These are phyloP conservation scores for Ascodesmis nigricans DNA, from an alignment of 495 filamentous ascomycete genomes.

Conservation along the genomic window DNA sequence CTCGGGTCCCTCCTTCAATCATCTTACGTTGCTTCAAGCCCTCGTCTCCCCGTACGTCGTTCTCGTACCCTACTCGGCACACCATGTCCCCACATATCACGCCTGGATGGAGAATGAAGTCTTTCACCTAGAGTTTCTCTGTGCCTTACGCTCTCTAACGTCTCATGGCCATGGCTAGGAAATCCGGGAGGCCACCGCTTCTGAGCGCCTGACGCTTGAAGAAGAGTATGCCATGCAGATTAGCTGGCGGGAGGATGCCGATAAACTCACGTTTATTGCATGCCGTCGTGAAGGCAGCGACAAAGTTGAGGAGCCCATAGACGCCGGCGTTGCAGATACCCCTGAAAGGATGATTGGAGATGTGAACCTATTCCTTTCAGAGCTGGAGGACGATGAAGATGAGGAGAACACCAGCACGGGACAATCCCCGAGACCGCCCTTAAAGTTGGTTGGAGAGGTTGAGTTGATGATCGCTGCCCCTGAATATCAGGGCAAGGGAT, in stretches of 20 bases:
- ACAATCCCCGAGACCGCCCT: slow-evolving; percentile 5
- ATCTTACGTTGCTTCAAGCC: slow-evolving; percentile 26
- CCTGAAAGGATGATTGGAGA: slow-evolving; percentile 53
- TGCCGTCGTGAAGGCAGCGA: too few relatives aligned
- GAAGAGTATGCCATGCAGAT: slow-evolving; percentile 74
- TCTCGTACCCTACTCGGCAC: slow-evolving; percentile 61
- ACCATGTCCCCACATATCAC: slow-evolving; percentile 66
- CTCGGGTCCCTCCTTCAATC: background rate
- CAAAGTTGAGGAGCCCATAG: too few relatives aligned
- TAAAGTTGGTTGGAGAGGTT: slow-evolving; percentile 45
- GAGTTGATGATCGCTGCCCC: slow-evolving; percentile 70
- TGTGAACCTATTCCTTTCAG: slow-evolving; percentile 66
- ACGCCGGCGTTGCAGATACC: too few relatives aligned
- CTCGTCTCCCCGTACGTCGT: slow-evolving; percentile 41
- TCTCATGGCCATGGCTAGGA: slow-evolving; percentile 27
- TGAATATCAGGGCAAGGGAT: slow-evolving; percentile 35
- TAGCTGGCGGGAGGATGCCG: slow-evolving; percentile 52
- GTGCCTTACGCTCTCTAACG: background rate
- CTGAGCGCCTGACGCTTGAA: slow-evolving; percentile 50
- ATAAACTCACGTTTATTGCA: slow-evolving; percentile 54
- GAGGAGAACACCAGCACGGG: slow-evolving; percentile 12
- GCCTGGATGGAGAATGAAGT: slow-evolving; percentile 81
- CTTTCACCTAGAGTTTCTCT: slow-evolving; percentile 7
- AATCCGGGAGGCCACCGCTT: slow-evolving; percentile 65
- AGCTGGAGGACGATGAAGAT: slow-evolving; percentile 29